Percentiles rank a stretch among this genome's conserved stretches.
Evolutionary conservation across 2,329 filamentous ascomycete species (phyloP).

Genomic region (Botrytis cinerea): DNA sequence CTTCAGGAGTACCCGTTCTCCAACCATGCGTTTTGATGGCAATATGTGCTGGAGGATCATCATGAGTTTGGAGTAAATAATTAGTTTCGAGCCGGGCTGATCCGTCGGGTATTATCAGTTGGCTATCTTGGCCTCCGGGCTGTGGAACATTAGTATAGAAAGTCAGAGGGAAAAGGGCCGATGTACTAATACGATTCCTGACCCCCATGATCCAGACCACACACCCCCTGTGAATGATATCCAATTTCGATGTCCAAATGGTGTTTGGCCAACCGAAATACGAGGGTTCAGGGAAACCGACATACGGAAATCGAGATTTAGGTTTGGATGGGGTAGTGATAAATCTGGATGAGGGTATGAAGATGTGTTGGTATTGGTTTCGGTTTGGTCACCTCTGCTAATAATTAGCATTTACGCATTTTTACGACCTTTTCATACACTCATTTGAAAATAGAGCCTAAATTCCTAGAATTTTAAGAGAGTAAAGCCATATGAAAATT

Average conservation of each 20-base stretch:
- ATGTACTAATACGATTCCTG: conserved; percentile 48
- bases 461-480: not conserved
- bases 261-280: conserved; percentile 47
- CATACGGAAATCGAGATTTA: conserved; percentile 54
- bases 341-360: conserved; percentile 25
- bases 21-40: conserved; percentile 52
- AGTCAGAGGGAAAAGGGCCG: not conserved
- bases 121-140: conserved; percentile 45
- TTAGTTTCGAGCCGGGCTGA: conserved; percentile 48
- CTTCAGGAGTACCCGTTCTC: conserved; percentile 49
- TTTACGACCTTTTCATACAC: not conserved
- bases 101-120: conserved; percentile 40
- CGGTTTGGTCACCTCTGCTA: not conserved
- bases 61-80: conserved; percentile 52
- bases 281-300: conserved; percentile 49
- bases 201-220: conserved; percentile 53
- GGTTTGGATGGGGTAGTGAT: conserved; percentile 46
- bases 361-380: conserved; percentile 8
- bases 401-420: not conserved
- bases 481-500: not conserved
- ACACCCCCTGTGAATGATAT: conserved; percentile 51
- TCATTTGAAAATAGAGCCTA: not conserved
- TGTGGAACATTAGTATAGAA: conserved; percentile 24
- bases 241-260: conserved; percentile 50
- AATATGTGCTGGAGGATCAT: conserved; percentile 49